Evolutionary conservation across 305 asterid species (phyloP), one percentile per base, ranked within the genome.

Genomic region (Galium porrigens): DNA sequence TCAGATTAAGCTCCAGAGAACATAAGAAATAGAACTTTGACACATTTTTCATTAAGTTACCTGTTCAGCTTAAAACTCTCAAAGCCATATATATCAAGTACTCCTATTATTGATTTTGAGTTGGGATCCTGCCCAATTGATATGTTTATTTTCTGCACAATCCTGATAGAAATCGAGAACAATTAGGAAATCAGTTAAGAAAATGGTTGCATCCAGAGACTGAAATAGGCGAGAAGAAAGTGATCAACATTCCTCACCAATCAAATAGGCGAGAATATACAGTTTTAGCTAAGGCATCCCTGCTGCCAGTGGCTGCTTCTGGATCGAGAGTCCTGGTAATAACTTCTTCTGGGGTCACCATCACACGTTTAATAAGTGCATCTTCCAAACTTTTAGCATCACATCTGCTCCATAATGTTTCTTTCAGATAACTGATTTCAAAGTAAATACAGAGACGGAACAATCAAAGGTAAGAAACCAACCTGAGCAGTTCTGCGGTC

Each of bases 71-170:
- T 90, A 76, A 94, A 94, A 81, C 97, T 90, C 81, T 94, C 99
- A 80, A 94, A 94, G 32, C 99, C 99, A 62, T 94, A 94, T 67
- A 94, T 94, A 78, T 94, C 97, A 80, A 94, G 99, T 70, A 94
- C 99, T 69, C 99, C 99, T 30, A 94, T 94, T 67, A 85, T 85
- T 72, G 97, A 86, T 73, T 87, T 90, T 69, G 99, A 87, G 85
- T 90, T 94, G 12, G 97, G 99, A 83, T 94, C 99, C 81, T 94
- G 99, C 76, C 99, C 97, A 75, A 94, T 94, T 70, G 99, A 94
- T 67, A 42, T 74, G 80, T 94, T 94, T 76, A 94, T 94, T 76
- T 94, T 94, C 61, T 87, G 82, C 78, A 94, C 99, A 79, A 94
- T 85, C 99, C 99, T 90, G 89, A n/a, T 58, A 63, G 68, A 62